These are phyloP conservation scores for Magnusiomyces magnusii DNA, from an alignment of 1,139 yeast genomes.

Conservation along the genomic window DNA sequence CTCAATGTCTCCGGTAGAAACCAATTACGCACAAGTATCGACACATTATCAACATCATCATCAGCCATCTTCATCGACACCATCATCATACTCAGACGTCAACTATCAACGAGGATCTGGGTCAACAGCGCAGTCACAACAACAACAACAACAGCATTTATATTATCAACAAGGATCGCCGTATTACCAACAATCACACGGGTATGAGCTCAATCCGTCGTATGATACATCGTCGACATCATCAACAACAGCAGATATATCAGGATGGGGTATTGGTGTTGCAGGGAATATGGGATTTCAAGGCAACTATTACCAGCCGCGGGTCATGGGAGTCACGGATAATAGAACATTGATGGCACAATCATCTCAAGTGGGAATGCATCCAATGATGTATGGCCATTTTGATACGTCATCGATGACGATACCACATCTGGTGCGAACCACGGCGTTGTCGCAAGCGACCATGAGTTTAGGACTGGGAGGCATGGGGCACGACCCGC, in stretches of 20 bases:
- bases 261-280: constrained; percentile 4
- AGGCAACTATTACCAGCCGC: not conserved
- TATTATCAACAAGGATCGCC: constrained; percentile 1
- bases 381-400: constrained; percentile 11
- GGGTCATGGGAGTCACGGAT: not conserved
- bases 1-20: constrained; percentile 5
- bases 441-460: constrained; percentile 28
- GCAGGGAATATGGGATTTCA: not conserved
- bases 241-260: not conserved
- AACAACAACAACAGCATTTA: not conserved
- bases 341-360: not conserved
- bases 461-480: constrained; percentile 24
- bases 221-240: not conserved
- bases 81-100: not conserved
- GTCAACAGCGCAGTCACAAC: not conserved
- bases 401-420: constrained; percentile 7
- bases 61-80: not conserved
- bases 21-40: not conserved
- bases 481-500: constrained; percentile 15
- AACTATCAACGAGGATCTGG: not conserved
- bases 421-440: constrained; percentile 27
- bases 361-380: constrained; percentile 8
- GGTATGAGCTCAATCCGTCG: not conserved
- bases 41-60: not conserved
- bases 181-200: not conserved